These are phyloP conservation scores for Penicillium sp. DNA, from an alignment of 2,329 filamentous ascomycete species.

Conservation along the genomic window DNA sequence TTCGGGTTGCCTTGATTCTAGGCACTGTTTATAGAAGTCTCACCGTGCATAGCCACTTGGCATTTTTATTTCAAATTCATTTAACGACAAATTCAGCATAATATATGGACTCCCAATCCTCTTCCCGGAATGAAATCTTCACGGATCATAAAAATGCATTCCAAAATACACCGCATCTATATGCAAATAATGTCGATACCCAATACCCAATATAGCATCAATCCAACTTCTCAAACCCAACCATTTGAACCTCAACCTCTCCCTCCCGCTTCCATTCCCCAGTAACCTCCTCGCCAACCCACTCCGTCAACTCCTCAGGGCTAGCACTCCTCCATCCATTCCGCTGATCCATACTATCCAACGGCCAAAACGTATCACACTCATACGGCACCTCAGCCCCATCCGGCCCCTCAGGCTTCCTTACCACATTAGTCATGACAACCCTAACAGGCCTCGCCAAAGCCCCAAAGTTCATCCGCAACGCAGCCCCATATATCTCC, in stretches of 20 bases:
- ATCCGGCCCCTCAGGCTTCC: slow-evolving; percentile 18
- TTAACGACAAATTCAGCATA: neutral
- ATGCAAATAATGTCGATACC: neutral
- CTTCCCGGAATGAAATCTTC: neutral
- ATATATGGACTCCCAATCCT: neutral
- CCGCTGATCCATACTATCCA: slow-evolving; percentile 33
- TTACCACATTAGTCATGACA: slow-evolving; percentile 43
- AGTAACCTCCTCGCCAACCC: slow-evolving; percentile 45
- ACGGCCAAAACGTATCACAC: slow-evolving; percentile 51
- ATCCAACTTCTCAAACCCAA: slow-evolving; percentile 40
- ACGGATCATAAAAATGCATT: neutral
- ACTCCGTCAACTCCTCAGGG: slow-evolving; percentile 36
- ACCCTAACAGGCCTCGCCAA: slow-evolving; percentile 30
- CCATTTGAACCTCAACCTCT: slow-evolving; percentile 50
- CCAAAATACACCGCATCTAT: neutral
- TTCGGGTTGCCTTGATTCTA: neutral
- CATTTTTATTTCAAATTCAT: neutral
- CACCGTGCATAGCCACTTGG: neutral
- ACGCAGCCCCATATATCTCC: slow-evolving; percentile 74
- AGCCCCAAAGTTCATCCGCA: slow-evolving; percentile 40
- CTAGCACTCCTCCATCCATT: slow-evolving; percentile 36
- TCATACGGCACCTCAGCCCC: slow-evolving; percentile 38
- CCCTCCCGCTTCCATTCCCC: slow-evolving; percentile 49
- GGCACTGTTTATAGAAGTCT: neutral
- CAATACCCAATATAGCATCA: neutral